Conservation (phyloP, 495 filamentous ascomycete genomes). For the Podospora conica region DNA sequence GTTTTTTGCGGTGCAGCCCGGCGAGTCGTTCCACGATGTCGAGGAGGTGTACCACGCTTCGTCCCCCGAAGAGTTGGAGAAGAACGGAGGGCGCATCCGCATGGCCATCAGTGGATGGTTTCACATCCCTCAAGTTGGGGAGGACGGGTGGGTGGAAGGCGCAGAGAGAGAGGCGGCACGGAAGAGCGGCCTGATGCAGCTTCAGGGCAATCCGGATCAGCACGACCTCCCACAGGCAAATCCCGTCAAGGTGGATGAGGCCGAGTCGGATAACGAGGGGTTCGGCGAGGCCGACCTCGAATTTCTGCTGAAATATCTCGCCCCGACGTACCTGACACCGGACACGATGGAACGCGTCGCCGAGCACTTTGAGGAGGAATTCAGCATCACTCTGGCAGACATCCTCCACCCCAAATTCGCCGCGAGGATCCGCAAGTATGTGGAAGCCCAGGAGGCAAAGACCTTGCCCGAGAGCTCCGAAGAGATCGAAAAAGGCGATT, state of each 20-base stretch:
- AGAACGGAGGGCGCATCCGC: slow-evolving; percentile 65
- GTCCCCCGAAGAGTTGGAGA: slow-evolving; percentile 45
- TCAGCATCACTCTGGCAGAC: slow-evolving; percentile 67
- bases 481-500: slow-evolving; percentile 56
- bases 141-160: slow-evolving; percentile 86
- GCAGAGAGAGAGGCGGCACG: slow-evolving; percentile 82
- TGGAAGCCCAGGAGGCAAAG: slow-evolving; percentile 57
- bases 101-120: slow-evolving; percentile 99
- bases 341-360: slow-evolving; percentile 80
- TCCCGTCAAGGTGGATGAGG: slow-evolving; percentile 45
- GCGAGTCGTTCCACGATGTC: slow-evolving; percentile 96
- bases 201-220: slow-evolving; percentile 83
- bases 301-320: slow-evolving; percentile 82
- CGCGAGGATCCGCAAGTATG: slow-evolving; percentile 56
- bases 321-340: slow-evolving; percentile 87
- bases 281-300: slow-evolving; percentile 62
- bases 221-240: slow-evolving; percentile 73
- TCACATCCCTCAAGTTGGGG: slow-evolving; percentile 92
- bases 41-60: slow-evolving; percentile 85
- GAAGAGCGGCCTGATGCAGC: slow-evolving; percentile 81
- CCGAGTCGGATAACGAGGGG: slow-evolving; percentile 40
- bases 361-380: slow-evolving; percentile 72
- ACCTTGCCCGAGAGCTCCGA: slow-evolving; percentile 40
- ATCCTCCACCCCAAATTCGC: slow-evolving; percentile 76
- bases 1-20: slow-evolving; percentile 97